Base-by-base conservation (phyloP, 2,329 filamentous ascomycete genomes). In the Ascochyta koolunga region DNA sequence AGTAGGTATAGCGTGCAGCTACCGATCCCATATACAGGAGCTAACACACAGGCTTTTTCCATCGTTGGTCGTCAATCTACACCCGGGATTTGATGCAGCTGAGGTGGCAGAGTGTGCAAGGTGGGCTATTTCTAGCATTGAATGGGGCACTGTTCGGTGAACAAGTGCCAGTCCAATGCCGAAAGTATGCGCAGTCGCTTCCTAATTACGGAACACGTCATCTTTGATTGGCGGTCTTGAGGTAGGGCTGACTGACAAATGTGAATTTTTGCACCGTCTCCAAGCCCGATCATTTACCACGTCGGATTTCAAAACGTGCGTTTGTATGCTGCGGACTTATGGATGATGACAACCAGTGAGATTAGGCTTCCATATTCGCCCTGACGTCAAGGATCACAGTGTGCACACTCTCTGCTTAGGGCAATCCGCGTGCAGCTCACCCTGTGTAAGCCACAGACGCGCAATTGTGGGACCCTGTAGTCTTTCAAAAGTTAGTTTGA, bases 161-260 rank as follows among this genome's bases (percentile, higher is more conserved):
- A 25, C 42, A 32, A 52, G 42, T 35, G 36, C 33, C 18, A 36
- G 19, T 10, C 32, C 16, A 15, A 27, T 15, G 9, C 22, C 39
- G 39, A 35, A 21, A 48, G 38, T 39, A 39, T 39, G 43, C 15
- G 24, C 22, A 6, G 24, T 35, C 36, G 7, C 33, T 48, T 21
- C 50, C 50, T 39, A 8, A 44, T 49, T 16, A 10, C 21, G 51
- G 11, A 48, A 25, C 15, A 33, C 15, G 40, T 32, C n/a, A 16
- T 7, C 24, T 16, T 18, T 45, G 48, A 51, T 45, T 45, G 16
- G 49, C 21, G 15, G 32, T 11, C n/a, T 36, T 11, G 24, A 22
- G 18, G 18, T 27, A 33, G 24, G 43, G 50, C 44, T 54, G 35
- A 49, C 51, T 54, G 44, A 54, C 51, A 50, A 35, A 33, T 24